phyloP scores from a whole-genome alignment of 805 yeast species.

The Myxozyma melibiosi region DNA sequence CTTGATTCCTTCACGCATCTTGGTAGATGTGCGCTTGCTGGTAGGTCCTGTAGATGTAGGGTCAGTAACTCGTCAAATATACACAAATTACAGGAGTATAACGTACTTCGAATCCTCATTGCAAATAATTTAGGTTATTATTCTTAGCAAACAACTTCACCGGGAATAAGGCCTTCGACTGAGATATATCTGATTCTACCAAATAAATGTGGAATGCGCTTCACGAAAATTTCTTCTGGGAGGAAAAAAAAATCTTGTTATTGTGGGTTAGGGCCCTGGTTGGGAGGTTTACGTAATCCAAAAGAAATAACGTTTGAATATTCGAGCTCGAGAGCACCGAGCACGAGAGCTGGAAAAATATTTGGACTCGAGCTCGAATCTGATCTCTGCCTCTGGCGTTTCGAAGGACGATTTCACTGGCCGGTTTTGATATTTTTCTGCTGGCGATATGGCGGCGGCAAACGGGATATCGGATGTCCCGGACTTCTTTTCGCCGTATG shows the following conservation, averaged over 20 bases:
- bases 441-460: not conserved
- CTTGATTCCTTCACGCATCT: slow-evolving; percentile 94
- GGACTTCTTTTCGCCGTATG: slow-evolving; percentile 12
- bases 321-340: not conserved
- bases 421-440: too few species aligned
- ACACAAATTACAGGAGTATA: not conserved
- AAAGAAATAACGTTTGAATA: slow-evolving; percentile 1
- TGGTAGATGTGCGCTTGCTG: slow-evolving; percentile 86
- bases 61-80: not conserved
- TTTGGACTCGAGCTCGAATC: too few species aligned
- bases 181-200: not conserved
- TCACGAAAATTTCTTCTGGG: not conserved
- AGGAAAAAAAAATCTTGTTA: not conserved
- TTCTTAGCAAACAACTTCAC: not conserved
- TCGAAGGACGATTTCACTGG: too few species aligned
- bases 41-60: slow-evolving; percentile 54
- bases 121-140: not conserved
- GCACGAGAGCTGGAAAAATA: too few species aligned
- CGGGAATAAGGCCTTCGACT: not conserved
- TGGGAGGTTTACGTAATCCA: slow-evolving; percentile 5
- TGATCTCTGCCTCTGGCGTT: too few species aligned
- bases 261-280: slow-evolving; percentile 12
- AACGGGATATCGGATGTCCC: not conserved
- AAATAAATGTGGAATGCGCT: not conserved
- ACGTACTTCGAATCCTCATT: slow-evolving; percentile 29